Percentiles rank a stretch among this genome's conserved stretches.
phyloP scores from a whole-genome alignment of 345 rosid genomes.

The Physaria fendleri region DNA sequence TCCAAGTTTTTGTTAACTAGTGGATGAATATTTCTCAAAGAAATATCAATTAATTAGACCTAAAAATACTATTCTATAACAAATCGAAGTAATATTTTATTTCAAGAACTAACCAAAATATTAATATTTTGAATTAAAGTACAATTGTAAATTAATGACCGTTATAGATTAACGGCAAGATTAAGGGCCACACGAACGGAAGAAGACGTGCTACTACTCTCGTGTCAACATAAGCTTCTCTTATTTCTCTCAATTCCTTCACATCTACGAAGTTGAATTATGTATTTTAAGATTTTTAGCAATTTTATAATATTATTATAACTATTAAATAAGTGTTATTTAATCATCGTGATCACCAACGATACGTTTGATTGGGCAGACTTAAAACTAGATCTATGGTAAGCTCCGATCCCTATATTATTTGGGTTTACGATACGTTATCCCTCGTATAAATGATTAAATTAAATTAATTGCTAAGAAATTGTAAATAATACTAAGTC shows the following conservation, averaged over 20 bases:
- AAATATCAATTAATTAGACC: neutral
- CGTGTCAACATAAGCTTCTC: constrained; percentile 21
- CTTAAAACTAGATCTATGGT: constrained; percentile 11
- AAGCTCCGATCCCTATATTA: constrained; percentile 25
- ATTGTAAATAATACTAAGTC: constrained; percentile 3
- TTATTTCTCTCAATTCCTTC: constrained; percentile 19
- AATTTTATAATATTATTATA: neutral
- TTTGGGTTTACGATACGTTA: neutral
- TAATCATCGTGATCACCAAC: neutral
- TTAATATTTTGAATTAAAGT: neutral
- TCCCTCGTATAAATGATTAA: neutral
- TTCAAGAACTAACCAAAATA: neutral
- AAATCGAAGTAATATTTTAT: neutral
- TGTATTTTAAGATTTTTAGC: neutral
- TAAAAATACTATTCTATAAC: neutral
- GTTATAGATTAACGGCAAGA: constrained; percentile 26
- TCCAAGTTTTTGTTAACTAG: neutral
- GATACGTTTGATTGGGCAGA: constrained; percentile 5
- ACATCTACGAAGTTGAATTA: constrained; percentile 13
- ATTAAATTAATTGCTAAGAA: neutral
- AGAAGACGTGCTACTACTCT: constrained; percentile 13
- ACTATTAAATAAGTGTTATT: neutral
- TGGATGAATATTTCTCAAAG: neutral
- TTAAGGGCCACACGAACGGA: constrained; percentile 30
- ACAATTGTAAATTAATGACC: neutral